phyloP scores from a whole-genome alignment of 1,139 yeast genomes.

The Zhuliangozyma blackwelliae region DNA sequence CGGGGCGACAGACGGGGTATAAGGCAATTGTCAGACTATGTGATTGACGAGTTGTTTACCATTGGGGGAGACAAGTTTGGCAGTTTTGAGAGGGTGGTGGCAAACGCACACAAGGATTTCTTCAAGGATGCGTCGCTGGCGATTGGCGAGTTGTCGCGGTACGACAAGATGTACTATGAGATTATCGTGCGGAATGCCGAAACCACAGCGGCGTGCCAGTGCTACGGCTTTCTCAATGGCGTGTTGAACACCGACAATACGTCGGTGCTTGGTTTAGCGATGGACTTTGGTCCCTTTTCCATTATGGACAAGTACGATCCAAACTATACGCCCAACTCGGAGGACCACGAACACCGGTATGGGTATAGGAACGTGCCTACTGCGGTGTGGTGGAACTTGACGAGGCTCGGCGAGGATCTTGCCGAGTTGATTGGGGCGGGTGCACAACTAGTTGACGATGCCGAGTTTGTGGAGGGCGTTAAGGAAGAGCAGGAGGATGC shows the following conservation, averaged over 20 bases:
- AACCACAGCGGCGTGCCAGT: constrained; percentile 83
- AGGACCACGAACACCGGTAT: constrained; percentile 69
- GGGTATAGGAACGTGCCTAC: constrained; percentile 79
- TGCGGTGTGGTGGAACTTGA: constrained; percentile 91
- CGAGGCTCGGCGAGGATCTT: constrained; percentile 78
- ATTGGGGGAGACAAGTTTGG: constrained; percentile 32
- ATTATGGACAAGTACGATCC: constrained; percentile 84
- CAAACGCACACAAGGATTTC: constrained; percentile 14
- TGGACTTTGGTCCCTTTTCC: constrained; percentile 95
- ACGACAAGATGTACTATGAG: constrained; percentile 69
- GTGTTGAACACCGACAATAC: constrained; percentile 94
- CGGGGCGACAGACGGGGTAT: constrained; percentile 67
- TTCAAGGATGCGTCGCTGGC: constrained; percentile 14
- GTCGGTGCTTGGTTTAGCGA: constrained; percentile 75
- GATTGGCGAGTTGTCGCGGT: constrained; percentile 49
- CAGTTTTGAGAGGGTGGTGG: constrained; percentile 19
- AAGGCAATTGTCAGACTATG: constrained; percentile 63
- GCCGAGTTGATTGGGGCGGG: constrained; percentile 81
- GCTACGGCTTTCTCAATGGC: constrained; percentile 89
- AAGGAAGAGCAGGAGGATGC: constrained; percentile 47
- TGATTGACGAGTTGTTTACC: constrained; percentile 61
- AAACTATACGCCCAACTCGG: constrained; percentile 82
- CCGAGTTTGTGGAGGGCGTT: constrained; percentile 29
- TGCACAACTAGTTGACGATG: constrained; percentile 40
- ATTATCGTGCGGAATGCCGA: constrained; percentile 68